phyloP scores from a whole-genome alignment of 768 basidiomycete genomes.

The Lactarius hatsudake region DNA sequence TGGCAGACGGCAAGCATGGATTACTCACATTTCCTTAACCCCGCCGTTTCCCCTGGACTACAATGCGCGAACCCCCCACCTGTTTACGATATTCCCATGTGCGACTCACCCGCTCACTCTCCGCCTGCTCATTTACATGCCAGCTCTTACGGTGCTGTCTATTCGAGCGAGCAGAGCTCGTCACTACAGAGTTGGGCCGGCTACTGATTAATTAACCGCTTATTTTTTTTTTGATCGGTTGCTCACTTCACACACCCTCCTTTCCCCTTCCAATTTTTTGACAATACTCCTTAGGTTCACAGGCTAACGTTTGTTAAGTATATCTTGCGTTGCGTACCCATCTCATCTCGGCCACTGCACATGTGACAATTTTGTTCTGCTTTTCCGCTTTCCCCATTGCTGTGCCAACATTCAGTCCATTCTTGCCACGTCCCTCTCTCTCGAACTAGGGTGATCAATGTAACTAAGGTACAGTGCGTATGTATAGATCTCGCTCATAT shows the following conservation, averaged over 20 bases:
- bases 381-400: constrained; percentile 4
- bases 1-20: constrained; percentile 17
- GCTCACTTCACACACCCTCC: not conserved
- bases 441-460: constrained; percentile 7
- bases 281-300: constrained; percentile 5
- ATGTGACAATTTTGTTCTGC: not conserved
- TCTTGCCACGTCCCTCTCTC: not conserved
- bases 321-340: constrained; percentile 6
- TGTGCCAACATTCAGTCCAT: constrained; percentile 7
- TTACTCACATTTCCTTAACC: constrained; percentile 25
- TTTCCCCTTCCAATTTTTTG: not conserved
- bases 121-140: not conserved
- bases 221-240: constrained; percentile 14
- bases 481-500: constrained; percentile 20
- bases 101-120: constrained; percentile 5
- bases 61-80: constrained; percentile 14
- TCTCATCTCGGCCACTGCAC: constrained; percentile 10
- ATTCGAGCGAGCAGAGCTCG: constrained; percentile 19
- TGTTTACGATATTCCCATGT: constrained; percentile 14
- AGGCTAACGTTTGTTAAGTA: constrained; percentile 4
- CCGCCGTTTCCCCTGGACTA: constrained; percentile 19
- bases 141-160: constrained; percentile 2
- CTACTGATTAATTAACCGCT: constrained; percentile 6
- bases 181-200: constrained; percentile 23
- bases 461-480: constrained; percentile 19